Percentiles rank a stretch among this genome's conserved stretches.
These are phyloP conservation scores for Lanmaoa pseudosensibilis DNA, from an alignment of 768 basidiomycete species.

Conservation along the genomic window DNA sequence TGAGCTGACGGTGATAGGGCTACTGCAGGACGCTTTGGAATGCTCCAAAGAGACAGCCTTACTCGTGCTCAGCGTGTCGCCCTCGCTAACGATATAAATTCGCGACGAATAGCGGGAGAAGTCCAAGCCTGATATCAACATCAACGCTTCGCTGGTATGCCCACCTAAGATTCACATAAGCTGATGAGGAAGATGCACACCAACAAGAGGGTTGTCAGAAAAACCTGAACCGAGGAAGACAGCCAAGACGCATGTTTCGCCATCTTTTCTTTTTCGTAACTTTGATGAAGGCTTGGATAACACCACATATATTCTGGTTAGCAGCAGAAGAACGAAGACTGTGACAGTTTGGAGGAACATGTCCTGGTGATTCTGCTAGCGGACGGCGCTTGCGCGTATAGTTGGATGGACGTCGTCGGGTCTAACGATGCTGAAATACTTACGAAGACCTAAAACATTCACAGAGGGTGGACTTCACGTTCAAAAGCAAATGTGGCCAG, in stretches of 20 bases:
- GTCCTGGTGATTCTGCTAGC: not conserved
- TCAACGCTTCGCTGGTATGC: conserved; percentile 86
- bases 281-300: conserved; percentile 14
- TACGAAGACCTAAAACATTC: not conserved
- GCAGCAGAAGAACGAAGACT: conserved; percentile 13
- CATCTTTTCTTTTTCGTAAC: conserved; percentile 10
- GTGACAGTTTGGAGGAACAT: conserved; percentile 17
- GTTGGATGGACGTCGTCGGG: not conserved
- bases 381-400: not conserved
- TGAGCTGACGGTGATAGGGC: conserved; percentile 16
- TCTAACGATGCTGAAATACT: not conserved
- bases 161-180: conserved; percentile 60
- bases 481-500: not conserved
- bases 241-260: conserved; percentile 53
- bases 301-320: conserved; percentile 20
- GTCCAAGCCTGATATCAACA: conserved; percentile 70
- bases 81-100: conserved; percentile 79
- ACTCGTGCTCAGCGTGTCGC: conserved; percentile 72
- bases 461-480: not conserved
- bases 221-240: conserved; percentile 93
- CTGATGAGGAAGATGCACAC: conserved; percentile 1
- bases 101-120: conserved; percentile 73
- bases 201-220: conserved; percentile 19
- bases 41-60: conserved; percentile 71
- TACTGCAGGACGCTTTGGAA: conserved; percentile 13